Percentiles rank a stretch among this genome's conserved stretches.
Evolutionary conservation across 768 basidiomycete species (phyloP).

Genomic region (Russula brevipes): DNA sequence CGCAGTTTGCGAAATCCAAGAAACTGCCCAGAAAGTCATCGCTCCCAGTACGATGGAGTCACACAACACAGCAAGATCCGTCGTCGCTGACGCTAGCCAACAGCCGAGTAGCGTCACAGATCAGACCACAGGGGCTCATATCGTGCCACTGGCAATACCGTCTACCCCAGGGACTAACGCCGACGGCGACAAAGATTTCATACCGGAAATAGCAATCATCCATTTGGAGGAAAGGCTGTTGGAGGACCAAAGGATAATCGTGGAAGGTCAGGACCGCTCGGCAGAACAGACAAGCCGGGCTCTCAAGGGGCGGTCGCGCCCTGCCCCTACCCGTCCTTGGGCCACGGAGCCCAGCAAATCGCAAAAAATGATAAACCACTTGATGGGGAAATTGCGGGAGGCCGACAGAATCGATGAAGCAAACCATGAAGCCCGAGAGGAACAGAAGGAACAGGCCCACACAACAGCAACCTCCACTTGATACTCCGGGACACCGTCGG

Average conservation of each 20-base stretch:
- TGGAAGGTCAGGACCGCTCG: background rate
- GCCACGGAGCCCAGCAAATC: background rate
- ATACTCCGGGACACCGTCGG: no score
- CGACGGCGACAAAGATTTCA: background rate
- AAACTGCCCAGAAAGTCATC: background rate
- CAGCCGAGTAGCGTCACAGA: background rate
- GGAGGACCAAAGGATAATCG: constrained; percentile 6
- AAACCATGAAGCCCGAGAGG: background rate
- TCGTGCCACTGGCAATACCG: background rate
- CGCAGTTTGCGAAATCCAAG: background rate
- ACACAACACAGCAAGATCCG: no score
- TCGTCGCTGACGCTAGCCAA: background rate
- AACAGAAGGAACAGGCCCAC: background rate
- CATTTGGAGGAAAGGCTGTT: constrained; percentile 11
- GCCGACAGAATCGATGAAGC: background rate
- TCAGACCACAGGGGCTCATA: background rate
- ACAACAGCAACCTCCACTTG: no score
- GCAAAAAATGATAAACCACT: background rate
- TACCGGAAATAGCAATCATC: background rate
- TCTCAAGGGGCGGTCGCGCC: background rate
- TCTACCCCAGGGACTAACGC: background rate
- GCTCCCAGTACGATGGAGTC: no score
- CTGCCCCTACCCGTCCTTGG: background rate
- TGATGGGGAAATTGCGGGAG: background rate
- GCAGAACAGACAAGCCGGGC: background rate